Conservation (phyloP, 768 basidiomycete genomes). For the Pulveroboletus sp. region DNA sequence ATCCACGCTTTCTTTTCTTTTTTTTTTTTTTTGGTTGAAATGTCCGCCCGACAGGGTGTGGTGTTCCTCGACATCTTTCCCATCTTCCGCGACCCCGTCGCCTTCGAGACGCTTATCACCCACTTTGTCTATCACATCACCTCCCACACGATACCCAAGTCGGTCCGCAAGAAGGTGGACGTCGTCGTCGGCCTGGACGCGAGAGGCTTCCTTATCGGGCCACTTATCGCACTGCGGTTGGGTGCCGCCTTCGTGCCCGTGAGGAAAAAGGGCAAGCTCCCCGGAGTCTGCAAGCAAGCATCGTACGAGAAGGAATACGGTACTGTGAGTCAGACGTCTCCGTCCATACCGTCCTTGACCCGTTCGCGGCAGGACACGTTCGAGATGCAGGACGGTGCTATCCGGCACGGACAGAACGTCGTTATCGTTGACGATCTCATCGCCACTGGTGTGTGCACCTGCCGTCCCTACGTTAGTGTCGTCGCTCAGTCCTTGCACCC, state of each 20-base stretch:
- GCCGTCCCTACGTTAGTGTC: neutral
- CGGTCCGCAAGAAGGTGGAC: constrained; percentile 69
- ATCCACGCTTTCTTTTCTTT: neutral
- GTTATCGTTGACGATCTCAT: constrained; percentile 93
- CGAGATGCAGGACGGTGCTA: constrained; percentile 88
- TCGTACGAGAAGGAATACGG: constrained; percentile 94
- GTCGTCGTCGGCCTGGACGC: constrained; percentile 95
- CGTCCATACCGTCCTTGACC: constrained; percentile 1
- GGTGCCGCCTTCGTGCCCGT: constrained; percentile 96
- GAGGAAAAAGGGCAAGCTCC: constrained; percentile 91
- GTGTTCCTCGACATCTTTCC: constrained; percentile 95
- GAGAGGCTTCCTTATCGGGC: constrained; percentile 92
- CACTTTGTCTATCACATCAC: constrained; percentile 83
- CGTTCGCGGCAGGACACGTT: constrained; percentile 69
- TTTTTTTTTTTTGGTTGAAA: too few species aligned
- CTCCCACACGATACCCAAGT: constrained; percentile 63
- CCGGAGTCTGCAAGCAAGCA: constrained; percentile 71
- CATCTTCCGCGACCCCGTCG: constrained; percentile 77
- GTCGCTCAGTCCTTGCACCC: constrained; percentile 5
- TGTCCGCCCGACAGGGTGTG: constrained; percentile 56
- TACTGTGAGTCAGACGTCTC: constrained; percentile 41
- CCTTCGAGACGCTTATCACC: constrained; percentile 87
- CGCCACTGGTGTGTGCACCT: constrained; percentile 75
- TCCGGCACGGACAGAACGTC: constrained; percentile 77
- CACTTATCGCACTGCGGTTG: constrained; percentile 83